A percentile compares a stretch with the other conserved stretches of the same genome.
These are phyloP conservation scores for Scorias spongiosa DNA, from an alignment of 2,329 filamentous ascomycete species.

Conservation along the genomic window DNA sequence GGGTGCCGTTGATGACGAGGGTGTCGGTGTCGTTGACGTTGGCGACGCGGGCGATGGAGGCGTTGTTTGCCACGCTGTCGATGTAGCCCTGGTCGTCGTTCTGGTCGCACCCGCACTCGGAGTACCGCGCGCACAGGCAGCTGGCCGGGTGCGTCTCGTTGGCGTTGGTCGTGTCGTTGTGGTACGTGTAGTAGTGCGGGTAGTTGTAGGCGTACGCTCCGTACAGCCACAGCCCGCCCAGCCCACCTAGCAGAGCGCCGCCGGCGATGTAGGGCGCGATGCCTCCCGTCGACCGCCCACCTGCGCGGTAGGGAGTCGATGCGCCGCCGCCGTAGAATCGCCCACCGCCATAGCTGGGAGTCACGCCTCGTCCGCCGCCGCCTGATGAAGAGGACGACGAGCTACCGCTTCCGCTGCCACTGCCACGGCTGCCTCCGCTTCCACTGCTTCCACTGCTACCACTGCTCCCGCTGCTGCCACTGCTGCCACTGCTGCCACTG, in stretches of 20 bases:
- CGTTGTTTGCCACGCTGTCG: constrained; percentile 44
- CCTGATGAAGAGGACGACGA: constrained; percentile 44
- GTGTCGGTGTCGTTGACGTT: constrained; percentile 46
- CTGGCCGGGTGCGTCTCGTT: constrained; percentile 46
- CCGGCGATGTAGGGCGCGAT: constrained; percentile 41
- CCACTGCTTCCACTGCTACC: constrained; percentile 6
- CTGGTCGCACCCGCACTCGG: constrained; percentile 54
- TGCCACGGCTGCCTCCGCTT: constrained; percentile 6
- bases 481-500: constrained; percentile 9
- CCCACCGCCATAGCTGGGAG: constrained; percentile 40
- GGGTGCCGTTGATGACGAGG: constrained; percentile 60
- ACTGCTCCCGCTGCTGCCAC: constrained; percentile 9
- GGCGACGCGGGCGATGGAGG: constrained; percentile 45
- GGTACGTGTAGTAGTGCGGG: constrained; percentile 38
- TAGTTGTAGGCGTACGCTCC: constrained; percentile 49
- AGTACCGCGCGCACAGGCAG: constrained; percentile 45
- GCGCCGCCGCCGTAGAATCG: constrained; percentile 54
- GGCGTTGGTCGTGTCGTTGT: constrained; percentile 31
- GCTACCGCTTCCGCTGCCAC: constrained; percentile 22
- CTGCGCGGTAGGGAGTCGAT: constrained; percentile 43
- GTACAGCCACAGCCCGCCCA: constrained; percentile 51
- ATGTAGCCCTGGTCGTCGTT: constrained; percentile 46
- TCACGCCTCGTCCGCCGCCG: constrained; percentile 28
- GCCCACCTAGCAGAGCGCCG: constrained; percentile 35
- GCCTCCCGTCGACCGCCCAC: constrained; percentile 32